Percentiles rank a stretch among this genome's conserved stretches.
phyloP scores from a whole-genome alignment of 768 basidiomycete species.

The Psilocybe cubensis region DNA sequence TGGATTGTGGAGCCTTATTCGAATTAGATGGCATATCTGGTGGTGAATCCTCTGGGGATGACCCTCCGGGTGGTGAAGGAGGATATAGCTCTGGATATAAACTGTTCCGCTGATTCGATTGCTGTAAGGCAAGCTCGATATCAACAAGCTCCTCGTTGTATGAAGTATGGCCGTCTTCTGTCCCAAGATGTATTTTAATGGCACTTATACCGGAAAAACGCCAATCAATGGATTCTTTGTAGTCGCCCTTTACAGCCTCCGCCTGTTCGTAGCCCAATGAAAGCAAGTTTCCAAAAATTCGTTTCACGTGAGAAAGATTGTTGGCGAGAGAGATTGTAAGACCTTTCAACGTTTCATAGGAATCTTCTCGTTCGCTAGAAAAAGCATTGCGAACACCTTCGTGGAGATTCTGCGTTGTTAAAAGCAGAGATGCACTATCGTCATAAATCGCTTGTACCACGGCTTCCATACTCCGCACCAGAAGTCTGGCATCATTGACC shows the following conservation, averaged over 20 bases:
- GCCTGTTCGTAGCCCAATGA: constrained; percentile 75
- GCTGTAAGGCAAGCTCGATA: constrained; percentile 51
- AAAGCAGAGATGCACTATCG: constrained; percentile 62
- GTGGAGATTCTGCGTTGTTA: constrained; percentile 58
- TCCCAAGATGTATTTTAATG: constrained; percentile 53
- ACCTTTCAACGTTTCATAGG: constrained; percentile 51
- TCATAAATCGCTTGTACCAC: constrained; percentile 77
- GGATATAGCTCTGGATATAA: constrained; percentile 30
- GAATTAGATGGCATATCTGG: not conserved
- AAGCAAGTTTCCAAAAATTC: constrained; percentile 65
- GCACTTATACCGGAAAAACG: constrained; percentile 73
- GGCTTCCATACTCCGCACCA: constrained; percentile 73
- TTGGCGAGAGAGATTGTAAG: constrained; percentile 55
- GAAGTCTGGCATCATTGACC: constrained; percentile 69
- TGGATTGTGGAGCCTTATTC: no score
- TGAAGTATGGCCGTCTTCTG: constrained; percentile 32
- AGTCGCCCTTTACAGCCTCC: constrained; percentile 69
- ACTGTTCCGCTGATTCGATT: constrained; percentile 39
- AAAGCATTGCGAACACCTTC: constrained; percentile 33
- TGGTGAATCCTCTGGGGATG: not conserved
- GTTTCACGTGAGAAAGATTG: constrained; percentile 58
- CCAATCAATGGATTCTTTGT: constrained; percentile 78
- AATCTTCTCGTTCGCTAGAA: constrained; percentile 33
- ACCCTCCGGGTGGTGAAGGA: constrained; percentile 19
- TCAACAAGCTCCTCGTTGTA: constrained; percentile 61